phyloP scores from a whole-genome alignment of 495 filamentous ascomycete genomes.

The Aspergillus wentii region DNA sequence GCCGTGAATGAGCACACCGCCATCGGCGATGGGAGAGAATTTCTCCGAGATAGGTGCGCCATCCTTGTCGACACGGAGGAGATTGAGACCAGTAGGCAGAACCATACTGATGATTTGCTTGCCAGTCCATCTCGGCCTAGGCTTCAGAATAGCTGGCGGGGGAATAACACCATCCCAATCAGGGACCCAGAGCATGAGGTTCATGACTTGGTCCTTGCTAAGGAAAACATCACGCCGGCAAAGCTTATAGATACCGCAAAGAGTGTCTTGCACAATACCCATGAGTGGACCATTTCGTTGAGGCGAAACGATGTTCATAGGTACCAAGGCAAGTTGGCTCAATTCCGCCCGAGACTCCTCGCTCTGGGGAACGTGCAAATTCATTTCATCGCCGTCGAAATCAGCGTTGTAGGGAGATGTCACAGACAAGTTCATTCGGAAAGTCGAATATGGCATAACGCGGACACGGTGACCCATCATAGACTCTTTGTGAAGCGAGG shows the following conservation, averaged over 20 bases:
- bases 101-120: conserved; percentile 96
- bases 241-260: conserved; percentile 95
- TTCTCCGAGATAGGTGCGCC: conserved; percentile 47
- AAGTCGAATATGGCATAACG: conserved; percentile 98
- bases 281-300: conserved; percentile 96
- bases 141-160: conserved; percentile 84
- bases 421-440: conserved; percentile 93
- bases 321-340: conserved; percentile 89
- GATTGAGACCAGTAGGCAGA: conserved; percentile 81
- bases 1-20: conserved; percentile 74
- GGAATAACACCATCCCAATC: conserved; percentile 96
- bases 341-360: conserved; percentile 95
- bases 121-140: conserved; percentile 92
- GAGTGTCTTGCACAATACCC: conserved; percentile 98
- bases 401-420: conserved; percentile 99
- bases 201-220: conserved; percentile 86
- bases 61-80: conserved; percentile 57
- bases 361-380: conserved; percentile 95
- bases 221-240: conserved; percentile 90
- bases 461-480: conserved; percentile 99
- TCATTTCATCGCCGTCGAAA: conserved; percentile 99
- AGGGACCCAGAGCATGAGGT: conserved; percentile 92
- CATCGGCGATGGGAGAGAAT: conserved; percentile 66
- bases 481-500: conserved; percentile 97
- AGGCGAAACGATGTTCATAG: conserved; percentile 94